phyloP scores from a whole-genome alignment of 2,329 filamentous ascomycete genomes.

The Torrubiella hemipterigena region DNA sequence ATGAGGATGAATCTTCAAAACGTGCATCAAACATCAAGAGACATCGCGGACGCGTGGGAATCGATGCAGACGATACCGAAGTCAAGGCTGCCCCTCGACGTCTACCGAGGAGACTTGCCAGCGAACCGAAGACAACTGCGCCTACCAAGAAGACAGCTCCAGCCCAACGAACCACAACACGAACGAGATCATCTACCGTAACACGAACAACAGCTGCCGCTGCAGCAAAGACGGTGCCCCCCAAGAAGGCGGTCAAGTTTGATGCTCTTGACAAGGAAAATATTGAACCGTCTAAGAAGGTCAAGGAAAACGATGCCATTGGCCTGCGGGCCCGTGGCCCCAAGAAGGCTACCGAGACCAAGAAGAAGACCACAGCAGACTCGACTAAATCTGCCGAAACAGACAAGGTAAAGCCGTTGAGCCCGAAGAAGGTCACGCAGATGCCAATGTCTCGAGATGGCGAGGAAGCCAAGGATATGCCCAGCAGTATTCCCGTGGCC shows the following conservation, averaged over 20 bases:
- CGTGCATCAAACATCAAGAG: no score
- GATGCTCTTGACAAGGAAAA: slow-evolving; percentile 56
- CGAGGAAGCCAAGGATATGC: slow-evolving; percentile 45
- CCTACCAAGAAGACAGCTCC: slow-evolving; percentile 11
- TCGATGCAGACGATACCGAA: no score
- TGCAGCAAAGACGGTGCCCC: slow-evolving; percentile 13
- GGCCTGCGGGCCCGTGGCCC: slow-evolving; percentile 32
- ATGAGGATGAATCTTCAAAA: no score
- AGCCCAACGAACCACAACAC: no score
- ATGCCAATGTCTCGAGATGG: slow-evolving; percentile 32
- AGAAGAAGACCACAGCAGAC: slow-evolving; percentile 19
- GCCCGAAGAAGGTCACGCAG: slow-evolving; percentile 54
- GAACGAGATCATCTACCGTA: slow-evolving; percentile 13
- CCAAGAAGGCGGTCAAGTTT: slow-evolving; percentile 51
- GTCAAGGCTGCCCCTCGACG: no score
- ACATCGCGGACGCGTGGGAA: slow-evolving; percentile 25
- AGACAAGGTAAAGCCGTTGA: slow-evolving; percentile 39
- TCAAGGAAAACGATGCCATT: slow-evolving; percentile 20
- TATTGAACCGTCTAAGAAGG: slow-evolving; percentile 28
- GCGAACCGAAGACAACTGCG: slow-evolving; percentile 17
- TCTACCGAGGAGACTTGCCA: slow-evolving; percentile 28
- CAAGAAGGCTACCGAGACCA: slow-evolving; percentile 18
- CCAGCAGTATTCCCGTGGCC: slow-evolving; percentile 14
- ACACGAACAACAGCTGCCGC: slow-evolving; percentile 20
- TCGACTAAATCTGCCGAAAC: slow-evolving; percentile 14